These are phyloP conservation scores for Ophiostoma angusticollis DNA, from an alignment of 2,329 filamentous ascomycete genomes.

Conservation along the genomic window DNA sequence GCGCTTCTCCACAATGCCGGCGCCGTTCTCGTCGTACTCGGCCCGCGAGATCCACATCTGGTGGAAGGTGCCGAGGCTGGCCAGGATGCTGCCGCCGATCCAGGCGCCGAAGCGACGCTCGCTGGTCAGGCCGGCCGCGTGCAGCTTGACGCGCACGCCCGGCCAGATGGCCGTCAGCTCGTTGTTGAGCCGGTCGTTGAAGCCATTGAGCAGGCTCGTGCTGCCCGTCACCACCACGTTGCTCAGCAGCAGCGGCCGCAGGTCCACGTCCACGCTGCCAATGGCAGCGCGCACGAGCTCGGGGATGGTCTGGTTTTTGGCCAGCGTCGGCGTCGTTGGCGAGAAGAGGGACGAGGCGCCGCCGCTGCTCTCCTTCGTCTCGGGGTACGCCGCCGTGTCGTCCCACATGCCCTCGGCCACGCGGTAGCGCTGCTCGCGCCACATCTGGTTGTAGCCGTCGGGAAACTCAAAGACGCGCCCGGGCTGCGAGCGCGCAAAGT, in stretches of 20 bases:
- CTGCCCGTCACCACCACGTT: constrained; percentile 92
- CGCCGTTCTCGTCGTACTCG: constrained; percentile 93
- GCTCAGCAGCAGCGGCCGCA: constrained; percentile 66
- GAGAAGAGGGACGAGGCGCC: constrained; percentile 11
- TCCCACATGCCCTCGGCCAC: constrained; percentile 88
- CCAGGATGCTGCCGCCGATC: constrained; percentile 93
- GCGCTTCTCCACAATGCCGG: constrained; percentile 83
- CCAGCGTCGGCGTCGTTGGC: constrained; percentile 21
- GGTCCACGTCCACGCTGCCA: constrained; percentile 73
- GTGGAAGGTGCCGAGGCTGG: constrained; percentile 92
- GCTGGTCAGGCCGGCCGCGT: constrained; percentile 71
- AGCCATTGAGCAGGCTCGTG: constrained; percentile 74
- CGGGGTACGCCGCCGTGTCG: constrained; percentile 55
- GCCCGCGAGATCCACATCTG: constrained; percentile 99
- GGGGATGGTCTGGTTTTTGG: constrained; percentile 68
- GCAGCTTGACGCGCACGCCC: constrained; percentile 73
- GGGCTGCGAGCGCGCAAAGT: constrained; percentile 57
- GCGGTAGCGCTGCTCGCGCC: constrained; percentile 75
- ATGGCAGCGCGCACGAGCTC: constrained; percentile 69
- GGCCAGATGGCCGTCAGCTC: constrained; percentile 76
- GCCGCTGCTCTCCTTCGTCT: constrained; percentile 15
- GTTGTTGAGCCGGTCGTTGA: constrained; percentile 78
- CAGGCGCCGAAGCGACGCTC: constrained; percentile 85
- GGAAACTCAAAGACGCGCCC: constrained; percentile 93
- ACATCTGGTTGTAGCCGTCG: constrained; percentile 91